Percentiles rank a stretch among this genome's conserved stretches.
Conservation (phyloP, 371 early-diverging fungal genomes). For the Dichotomocladium elegans region DNA sequence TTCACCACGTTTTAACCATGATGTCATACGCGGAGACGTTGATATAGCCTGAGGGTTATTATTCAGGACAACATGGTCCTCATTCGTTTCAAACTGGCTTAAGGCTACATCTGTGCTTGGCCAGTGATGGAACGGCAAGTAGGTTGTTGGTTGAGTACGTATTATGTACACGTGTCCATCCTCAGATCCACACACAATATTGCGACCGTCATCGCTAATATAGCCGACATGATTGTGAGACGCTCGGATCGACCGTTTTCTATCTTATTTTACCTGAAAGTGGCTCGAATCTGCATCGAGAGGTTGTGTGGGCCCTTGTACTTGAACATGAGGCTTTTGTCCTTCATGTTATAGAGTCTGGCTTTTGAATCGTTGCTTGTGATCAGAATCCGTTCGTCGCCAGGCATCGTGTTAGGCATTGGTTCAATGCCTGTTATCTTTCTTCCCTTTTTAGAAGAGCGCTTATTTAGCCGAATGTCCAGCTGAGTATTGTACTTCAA, state of each 20-base stretch:
- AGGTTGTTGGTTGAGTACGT: slow-evolving; percentile 50
- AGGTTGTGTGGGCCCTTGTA: slow-evolving; percentile 74
- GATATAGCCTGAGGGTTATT: neutral
- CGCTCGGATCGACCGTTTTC: neutral
- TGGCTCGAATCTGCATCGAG: slow-evolving; percentile 66
- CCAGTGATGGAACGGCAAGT: slow-evolving; percentile 32
- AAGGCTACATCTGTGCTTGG: slow-evolving; percentile 17
- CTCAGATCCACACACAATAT: slow-evolving; percentile 81
- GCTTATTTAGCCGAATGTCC: slow-evolving; percentile 31
- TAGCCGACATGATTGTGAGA: too few relatives aligned
- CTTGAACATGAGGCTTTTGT: slow-evolving; percentile 70
- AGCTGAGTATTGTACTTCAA: slow-evolving; percentile 80
- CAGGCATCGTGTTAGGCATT: slow-evolving; percentile 49
- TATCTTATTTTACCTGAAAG: slow-evolving; percentile 54
- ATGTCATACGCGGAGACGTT: slow-evolving; percentile 1
- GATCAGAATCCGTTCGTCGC: slow-evolving; percentile 59
- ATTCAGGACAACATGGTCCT: neutral
- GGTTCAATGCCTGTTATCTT: slow-evolving; percentile 77
- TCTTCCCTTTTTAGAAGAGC: slow-evolving; percentile 51
- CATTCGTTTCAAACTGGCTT: slow-evolving; percentile 4
- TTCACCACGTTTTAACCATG: slow-evolving; percentile 20
- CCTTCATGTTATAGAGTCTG: slow-evolving; percentile 71
- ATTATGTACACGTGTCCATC: slow-evolving; percentile 75
- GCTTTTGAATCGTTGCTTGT: slow-evolving; percentile 82
- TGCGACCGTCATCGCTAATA: slow-evolving; percentile 68